Evolutionary conservation across 345 rosid species (phyloP), one percentile per base, ranked within the genome.

Genomic region (Salix arbutifolia): DNA sequence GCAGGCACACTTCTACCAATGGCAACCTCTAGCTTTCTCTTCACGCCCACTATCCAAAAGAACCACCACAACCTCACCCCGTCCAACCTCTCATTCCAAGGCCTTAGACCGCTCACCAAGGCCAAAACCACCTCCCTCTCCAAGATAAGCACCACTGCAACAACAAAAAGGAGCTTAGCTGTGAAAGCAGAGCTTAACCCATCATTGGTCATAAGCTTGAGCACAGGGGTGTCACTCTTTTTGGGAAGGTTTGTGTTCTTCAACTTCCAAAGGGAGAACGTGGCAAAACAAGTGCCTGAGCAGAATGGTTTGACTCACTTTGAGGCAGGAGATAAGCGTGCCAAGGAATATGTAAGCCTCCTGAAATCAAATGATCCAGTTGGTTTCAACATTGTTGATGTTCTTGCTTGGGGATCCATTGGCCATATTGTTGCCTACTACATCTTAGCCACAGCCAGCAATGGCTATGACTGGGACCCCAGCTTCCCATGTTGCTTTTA

Each of bases 191-290:
- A 93, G 86, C 92, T 96, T 0, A 91, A 65, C 87, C 68, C 99
- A 9, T 79, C 87, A 4, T 23, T 96, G 44, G 99, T 96, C 25
- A 96, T 96, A 71, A 92, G 96, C 90, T 89, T 96, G 19, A 96
- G 99, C 93, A 96, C 98, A 0, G 99, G 97, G 17, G 90, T 96
- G 25, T 96, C 99, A 28, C 92, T 96, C 44, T 96, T 93, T 86
- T 81, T 96, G 38, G 99, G 99, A 0, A 80, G 99, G 82, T 96
- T 96, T 71, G 99, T 96, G 62, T 96, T 96, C 96, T 96, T 96
- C 84, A 93, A 96, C 86, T 96, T 96, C 90, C 99, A 96, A 82
- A 90, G 99, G 79, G 99, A 96, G 88, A 96, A 96, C 79, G 94
- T 89, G 8, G 97, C 97, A 0, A 96, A 93, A 74, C 99, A 96